phyloP scores from a whole-genome alignment of 768 basidiomycete species.

The Cantharellus anzutake region DNA sequence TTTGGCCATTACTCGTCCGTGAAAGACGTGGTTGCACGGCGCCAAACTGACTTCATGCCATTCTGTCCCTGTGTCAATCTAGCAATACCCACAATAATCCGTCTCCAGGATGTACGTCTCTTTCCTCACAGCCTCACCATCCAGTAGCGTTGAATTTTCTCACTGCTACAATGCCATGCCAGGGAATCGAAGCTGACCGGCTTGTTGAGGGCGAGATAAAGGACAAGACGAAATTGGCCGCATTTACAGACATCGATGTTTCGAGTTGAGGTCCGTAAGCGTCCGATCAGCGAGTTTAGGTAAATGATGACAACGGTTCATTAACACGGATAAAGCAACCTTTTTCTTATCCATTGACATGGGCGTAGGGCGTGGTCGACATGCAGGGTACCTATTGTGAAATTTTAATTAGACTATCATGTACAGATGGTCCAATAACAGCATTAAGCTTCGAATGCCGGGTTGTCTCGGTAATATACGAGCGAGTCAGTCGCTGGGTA shows the following conservation, averaged over 20 bases:
- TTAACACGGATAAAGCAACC: no score
- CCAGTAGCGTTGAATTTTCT: not conserved
- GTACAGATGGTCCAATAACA: no score
- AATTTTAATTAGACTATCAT: no score
- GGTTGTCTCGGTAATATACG: no score
- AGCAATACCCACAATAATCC: not conserved
- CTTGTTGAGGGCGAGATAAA: not conserved
- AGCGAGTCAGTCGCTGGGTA: no score
- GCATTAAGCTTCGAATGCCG: no score
- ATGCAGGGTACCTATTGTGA: no score
- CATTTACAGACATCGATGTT: not conserved
- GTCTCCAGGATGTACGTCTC: not conserved
- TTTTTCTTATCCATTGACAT: no score
- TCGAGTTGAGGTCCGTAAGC: no score
- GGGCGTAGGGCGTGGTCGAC: no score
- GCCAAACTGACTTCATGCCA: not conserved
- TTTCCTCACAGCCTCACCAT: not conserved
- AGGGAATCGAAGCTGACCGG: not conserved
- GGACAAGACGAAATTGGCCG: not conserved
- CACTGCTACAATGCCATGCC: not conserved
- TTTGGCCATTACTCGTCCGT: not conserved
- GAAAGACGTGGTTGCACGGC: not conserved
- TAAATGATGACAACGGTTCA: no score
- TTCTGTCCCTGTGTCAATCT: not conserved
- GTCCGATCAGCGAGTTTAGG: no score